Conservation (phyloP, 1,284 basidiomycete species). For the Athelia psychrophila region DNA sequence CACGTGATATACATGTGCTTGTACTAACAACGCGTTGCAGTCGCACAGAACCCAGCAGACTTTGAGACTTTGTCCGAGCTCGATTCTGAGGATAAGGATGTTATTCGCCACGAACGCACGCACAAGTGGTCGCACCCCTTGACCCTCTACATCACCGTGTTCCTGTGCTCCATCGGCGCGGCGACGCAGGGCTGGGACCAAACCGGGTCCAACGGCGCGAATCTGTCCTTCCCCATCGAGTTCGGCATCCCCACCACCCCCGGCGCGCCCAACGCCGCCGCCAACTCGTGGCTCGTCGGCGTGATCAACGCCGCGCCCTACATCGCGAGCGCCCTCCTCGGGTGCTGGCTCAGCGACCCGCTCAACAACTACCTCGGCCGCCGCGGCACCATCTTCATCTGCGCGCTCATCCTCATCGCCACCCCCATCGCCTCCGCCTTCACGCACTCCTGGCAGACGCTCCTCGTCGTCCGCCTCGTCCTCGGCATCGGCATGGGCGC, state of each 20-base stretch:
- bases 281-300: conserved; percentile 46
- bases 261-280: conserved; percentile 24
- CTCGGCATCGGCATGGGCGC: conserved; percentile 71
- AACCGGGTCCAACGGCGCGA: conserved; percentile 62
- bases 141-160: conserved; percentile 51
- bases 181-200: conserved; percentile 67
- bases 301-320: conserved; percentile 47
- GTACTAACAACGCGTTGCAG: conserved; percentile 23
- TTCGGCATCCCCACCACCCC: conserved; percentile 38
- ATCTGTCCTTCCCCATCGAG: conserved; percentile 54
- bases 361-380: conserved; percentile 54
- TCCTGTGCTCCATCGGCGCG: conserved; percentile 55
- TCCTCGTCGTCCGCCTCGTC: conserved; percentile 50
- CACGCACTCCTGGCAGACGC: conserved; percentile 53
- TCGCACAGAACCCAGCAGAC: conserved; percentile 52
- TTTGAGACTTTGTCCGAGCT: conserved; percentile 53
- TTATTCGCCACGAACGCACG: conserved; percentile 49
- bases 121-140: conserved; percentile 58
- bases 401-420: conserved; percentile 54
- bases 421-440: conserved; percentile 60
- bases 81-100: conserved; percentile 45
- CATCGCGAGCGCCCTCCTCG: conserved; percentile 35
- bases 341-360: conserved; percentile 49
- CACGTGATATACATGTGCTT: background rate
- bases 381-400: conserved; percentile 69